These are phyloP conservation scores for Claviceps capensis DNA, from an alignment of 2,329 filamentous ascomycete genomes.

Conservation along the genomic window DNA sequence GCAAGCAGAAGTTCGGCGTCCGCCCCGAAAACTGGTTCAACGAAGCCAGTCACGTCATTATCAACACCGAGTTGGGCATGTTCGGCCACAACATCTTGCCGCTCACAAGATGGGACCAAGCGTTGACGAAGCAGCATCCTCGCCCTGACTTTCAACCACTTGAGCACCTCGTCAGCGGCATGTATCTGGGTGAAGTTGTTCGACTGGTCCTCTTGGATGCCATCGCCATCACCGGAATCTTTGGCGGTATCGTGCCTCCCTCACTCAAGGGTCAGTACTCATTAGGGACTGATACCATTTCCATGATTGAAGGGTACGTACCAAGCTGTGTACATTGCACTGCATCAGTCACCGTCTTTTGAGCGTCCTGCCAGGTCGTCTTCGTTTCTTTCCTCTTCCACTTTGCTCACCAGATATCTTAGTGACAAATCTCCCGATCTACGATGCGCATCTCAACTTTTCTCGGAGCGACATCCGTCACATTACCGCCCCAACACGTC, in stretches of 20 bases:
- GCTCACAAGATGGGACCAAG: slow-evolving; percentile 45
- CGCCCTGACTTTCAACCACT: slow-evolving; percentile 47
- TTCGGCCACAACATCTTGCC: slow-evolving; percentile 47
- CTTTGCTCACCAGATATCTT: background rate
- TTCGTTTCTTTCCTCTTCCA: background rate
- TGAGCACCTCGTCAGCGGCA: slow-evolving; percentile 49
- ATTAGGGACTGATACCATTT: slow-evolving; percentile 46
- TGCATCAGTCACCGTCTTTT: background rate
- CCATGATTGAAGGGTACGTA: slow-evolving; percentile 38
- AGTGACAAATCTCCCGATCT: slow-evolving; percentile 33
- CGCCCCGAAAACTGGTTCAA: slow-evolving; percentile 43
- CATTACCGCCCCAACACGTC: slow-evolving; percentile 22
- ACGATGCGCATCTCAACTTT: slow-evolving; percentile 31
- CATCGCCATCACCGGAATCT: slow-evolving; percentile 36
- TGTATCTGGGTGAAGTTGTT: slow-evolving; percentile 53
- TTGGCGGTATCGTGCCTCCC: slow-evolving; percentile 42
- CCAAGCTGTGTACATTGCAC: slow-evolving; percentile 13
- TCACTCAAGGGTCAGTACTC: slow-evolving; percentile 40
- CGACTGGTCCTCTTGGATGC: slow-evolving; percentile 45
- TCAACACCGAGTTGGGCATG: slow-evolving; percentile 57
- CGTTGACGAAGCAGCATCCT: slow-evolving; percentile 37
- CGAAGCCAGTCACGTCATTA: slow-evolving; percentile 45
- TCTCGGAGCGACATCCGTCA: slow-evolving; percentile 36
- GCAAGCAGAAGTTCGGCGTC: slow-evolving; percentile 40
- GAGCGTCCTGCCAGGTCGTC: background rate